Base-by-base conservation (phyloP, 305 asterid species). In the Solanum chacoense region DNA sequence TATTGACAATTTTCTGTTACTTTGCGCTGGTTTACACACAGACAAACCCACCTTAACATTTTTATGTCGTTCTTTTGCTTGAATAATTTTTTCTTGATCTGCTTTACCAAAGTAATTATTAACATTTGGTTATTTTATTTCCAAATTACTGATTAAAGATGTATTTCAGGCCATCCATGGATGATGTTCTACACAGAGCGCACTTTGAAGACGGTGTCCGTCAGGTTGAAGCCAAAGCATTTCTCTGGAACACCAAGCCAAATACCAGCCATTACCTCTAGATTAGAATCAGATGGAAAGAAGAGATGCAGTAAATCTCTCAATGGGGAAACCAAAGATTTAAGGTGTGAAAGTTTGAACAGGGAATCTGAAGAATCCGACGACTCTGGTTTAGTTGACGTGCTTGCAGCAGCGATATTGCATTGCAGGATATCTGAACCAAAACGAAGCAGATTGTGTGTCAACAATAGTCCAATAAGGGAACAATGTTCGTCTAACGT, bases 401-500 rank as follows among this genome's bases (percentile, higher is more conserved):
- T 92, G 77, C 92, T 91, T n/a, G 37, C 94, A 5, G 94, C 91
- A 26, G 94, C 94, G 38, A 78, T 92, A 84, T 89, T 93, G 22
- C 93, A 90, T 65, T 92, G 91, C 73, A 89, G 91, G 91, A 92
- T 92, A 88, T 92, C 94, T 14, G 94, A 91, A 85, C 93, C 94
- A 8, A 92, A 91, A 73, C 89, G 94, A 72, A 92, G 92, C 90
- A 87, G 94, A 86, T 71, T 92, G 85, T 92, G 92, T 69, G 81
- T 77, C 50, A 90, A 92, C 76, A 88, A 85, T 85, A 92, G 94
- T 83, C 94, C 94, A 10, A 92, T 91, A n/a, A 89, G 91, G 59
- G 94, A 92, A 88, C 93, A 92, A 24, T 87, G 92, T 89, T 92
- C 94, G 9, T 92, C 94, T 91, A 92, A 91, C 91, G 75, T 92